phyloP scores from a whole-genome alignment of 192 early-diverging fungal genomes.

The Umbelopsis sp. region DNA sequence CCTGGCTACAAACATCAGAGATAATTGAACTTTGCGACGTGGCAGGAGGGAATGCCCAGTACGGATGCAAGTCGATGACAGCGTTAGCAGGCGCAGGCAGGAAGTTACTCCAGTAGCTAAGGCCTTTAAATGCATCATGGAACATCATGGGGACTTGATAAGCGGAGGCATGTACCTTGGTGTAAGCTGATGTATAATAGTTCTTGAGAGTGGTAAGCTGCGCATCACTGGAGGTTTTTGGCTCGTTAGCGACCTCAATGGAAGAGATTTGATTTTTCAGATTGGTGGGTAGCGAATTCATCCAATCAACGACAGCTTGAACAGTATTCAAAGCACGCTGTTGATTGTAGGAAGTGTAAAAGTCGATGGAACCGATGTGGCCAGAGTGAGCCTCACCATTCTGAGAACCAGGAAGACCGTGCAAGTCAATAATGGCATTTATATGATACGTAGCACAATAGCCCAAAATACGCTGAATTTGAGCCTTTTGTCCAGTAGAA shows the following conservation, averaged over 20 bases:
- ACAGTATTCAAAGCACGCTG: constrained; percentile 27
- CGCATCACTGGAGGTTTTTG: constrained; percentile 27
- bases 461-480: constrained; percentile 36
- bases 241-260: constrained; percentile 47
- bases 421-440: constrained; percentile 59
- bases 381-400: constrained; percentile 65
- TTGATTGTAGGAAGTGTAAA: constrained; percentile 29
- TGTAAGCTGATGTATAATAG: constrained; percentile 47
- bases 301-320: constrained; percentile 45
- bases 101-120: constrained; percentile 38
- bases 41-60: constrained; percentile 29
- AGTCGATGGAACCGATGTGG: constrained; percentile 39
- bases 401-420: constrained; percentile 61
- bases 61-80: constrained; percentile 37
- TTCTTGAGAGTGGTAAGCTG: constrained; percentile 33
- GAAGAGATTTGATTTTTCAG: constrained; percentile 25
- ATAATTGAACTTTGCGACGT: constrained; percentile 14
- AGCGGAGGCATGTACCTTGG: constrained; percentile 33
- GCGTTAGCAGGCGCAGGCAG: constrained; percentile 38
- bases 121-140: constrained; percentile 49
- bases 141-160: constrained; percentile 42
- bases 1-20: constrained; percentile 18
- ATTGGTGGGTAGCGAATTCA: constrained; percentile 34
- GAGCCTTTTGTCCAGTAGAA: constrained; percentile 51
- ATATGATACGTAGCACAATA: constrained; percentile 42